Conservation (phyloP, 2,329 filamentous ascomycete species). For the Escovopsis sp. region DNA sequence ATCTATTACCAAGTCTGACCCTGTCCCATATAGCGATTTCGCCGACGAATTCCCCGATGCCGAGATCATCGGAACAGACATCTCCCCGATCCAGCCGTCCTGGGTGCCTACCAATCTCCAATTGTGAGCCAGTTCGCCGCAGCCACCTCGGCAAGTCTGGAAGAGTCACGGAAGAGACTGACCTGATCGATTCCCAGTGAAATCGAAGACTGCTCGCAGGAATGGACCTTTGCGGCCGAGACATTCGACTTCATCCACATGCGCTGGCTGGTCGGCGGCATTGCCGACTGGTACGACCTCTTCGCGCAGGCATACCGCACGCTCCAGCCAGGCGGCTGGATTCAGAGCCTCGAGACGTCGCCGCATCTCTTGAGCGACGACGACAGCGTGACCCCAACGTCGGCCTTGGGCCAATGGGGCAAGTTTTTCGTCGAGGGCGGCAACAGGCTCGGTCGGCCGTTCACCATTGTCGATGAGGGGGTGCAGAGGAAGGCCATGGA, state of each 20-base stretch:
- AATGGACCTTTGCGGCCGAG: conserved; percentile 14
- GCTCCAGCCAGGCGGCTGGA: conserved; percentile 38
- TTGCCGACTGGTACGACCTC: conserved; percentile 38
- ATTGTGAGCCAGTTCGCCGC: conserved; percentile 12
- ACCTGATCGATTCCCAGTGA: conserved; percentile 6
- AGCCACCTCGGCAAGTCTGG: conserved; percentile 8
- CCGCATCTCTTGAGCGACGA: conserved; percentile 15
- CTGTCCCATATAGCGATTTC: too few species aligned
- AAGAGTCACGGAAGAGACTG: background rate
- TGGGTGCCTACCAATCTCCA: conserved; percentile 22
- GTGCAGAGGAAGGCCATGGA: conserved; percentile 9
- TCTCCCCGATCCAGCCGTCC: conserved; percentile 39
- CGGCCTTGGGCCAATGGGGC: conserved; percentile 13
- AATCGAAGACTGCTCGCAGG: conserved; percentile 17
- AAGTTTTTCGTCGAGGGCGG: conserved; percentile 14
- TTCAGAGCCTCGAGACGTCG: conserved; percentile 18
- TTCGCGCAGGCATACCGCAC: conserved; percentile 34
- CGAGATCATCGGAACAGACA: conserved; percentile 34
- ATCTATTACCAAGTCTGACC: too few species aligned
- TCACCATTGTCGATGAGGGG: conserved; percentile 12
- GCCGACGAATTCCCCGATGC: conserved; percentile 27
- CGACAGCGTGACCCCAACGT: conserved; percentile 12
- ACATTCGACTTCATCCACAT: conserved; percentile 46
- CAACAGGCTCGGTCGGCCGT: conserved; percentile 16
- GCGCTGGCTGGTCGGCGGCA: conserved; percentile 38